These are phyloP conservation scores for Annulohypoxylon maeteangense DNA, from an alignment of 495 filamentous ascomycete genomes.

Conservation along the genomic window DNA sequence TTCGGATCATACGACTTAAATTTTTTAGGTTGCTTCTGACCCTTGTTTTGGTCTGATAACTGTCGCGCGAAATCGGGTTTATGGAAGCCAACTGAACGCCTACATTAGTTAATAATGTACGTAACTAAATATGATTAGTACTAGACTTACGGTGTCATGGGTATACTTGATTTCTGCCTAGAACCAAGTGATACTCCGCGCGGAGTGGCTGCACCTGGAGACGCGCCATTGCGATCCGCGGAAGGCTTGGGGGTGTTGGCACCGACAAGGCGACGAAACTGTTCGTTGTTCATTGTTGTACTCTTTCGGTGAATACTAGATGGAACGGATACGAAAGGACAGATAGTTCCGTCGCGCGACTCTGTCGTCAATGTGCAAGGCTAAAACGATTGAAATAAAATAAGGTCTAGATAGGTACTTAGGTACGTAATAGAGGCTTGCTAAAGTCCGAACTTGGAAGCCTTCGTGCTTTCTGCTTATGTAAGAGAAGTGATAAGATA, in stretches of 20 bases:
- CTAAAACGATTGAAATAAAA: slow-evolving; percentile 1
- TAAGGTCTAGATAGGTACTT: slow-evolving; percentile 8
- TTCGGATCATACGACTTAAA: slow-evolving; percentile 82
- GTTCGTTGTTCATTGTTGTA: slow-evolving; percentile 87
- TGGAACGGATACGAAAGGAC: background rate
- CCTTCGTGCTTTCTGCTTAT: background rate
- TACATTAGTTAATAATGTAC: slow-evolving; percentile 54
- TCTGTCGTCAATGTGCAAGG: background rate
- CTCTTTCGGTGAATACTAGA: background rate
- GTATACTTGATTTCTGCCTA: slow-evolving; percentile 77
- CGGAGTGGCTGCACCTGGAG: slow-evolving; percentile 46
- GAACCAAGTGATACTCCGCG: slow-evolving; percentile 65
- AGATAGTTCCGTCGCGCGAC: background rate
- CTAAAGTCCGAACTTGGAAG: background rate
- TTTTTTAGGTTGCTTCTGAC: slow-evolving; percentile 70
- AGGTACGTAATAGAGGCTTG: slow-evolving; percentile 1
- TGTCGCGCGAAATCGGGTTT: slow-evolving; percentile 84
- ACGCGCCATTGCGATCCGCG: slow-evolving; percentile 51
- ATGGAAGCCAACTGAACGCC: slow-evolving; percentile 70
- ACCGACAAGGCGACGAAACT: slow-evolving; percentile 89
- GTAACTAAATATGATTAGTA: background rate
- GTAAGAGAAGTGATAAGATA: background rate
- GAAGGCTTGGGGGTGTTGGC: slow-evolving; percentile 55
- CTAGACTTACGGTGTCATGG: slow-evolving; percentile 80
- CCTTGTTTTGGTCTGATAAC: slow-evolving; percentile 77